Conservation (phyloP, 2,329 filamentous ascomycete species). For the Cercospora canescens region DNA sequence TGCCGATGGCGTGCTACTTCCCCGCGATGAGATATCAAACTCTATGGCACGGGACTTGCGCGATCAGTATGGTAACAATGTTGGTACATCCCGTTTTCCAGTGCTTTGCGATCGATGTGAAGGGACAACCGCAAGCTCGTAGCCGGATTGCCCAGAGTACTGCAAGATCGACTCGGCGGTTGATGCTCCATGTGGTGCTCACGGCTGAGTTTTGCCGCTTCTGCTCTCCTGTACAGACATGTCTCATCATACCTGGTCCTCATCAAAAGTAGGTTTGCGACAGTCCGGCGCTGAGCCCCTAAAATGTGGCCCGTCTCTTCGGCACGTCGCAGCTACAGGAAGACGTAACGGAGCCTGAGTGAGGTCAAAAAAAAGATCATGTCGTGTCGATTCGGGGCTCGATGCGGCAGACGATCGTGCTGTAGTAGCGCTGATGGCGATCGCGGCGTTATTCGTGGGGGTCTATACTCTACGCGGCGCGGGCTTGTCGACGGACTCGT, state of each 20-base stretch:
- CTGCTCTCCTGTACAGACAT: not conserved
- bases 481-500: too few species aligned
- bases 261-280: not conserved
- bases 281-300: not conserved
- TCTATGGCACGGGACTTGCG: not conserved
- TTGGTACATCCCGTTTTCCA: not conserved
- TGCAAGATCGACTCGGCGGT: too few species aligned
- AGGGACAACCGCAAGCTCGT: too few species aligned
- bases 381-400: not conserved
- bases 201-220: not conserved
- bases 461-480: too few species aligned
- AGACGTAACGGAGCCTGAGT: too few species aligned
- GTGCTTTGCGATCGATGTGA: too few species aligned
- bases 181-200: not conserved
- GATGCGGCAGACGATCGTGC: not conserved
- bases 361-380: not conserved
- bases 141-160: too few species aligned
- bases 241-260: not conserved
- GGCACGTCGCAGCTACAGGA: not conserved
- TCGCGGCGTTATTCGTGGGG: not conserved
- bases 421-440: not conserved
- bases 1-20: slow-evolving; percentile 8
- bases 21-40: slow-evolving; percentile 6
- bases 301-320: not conserved
- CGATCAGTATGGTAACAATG: not conserved